These are phyloP conservation scores for Lipomyces sp. DNA, from an alignment of 805 yeast species.

Conservation along the genomic window DNA sequence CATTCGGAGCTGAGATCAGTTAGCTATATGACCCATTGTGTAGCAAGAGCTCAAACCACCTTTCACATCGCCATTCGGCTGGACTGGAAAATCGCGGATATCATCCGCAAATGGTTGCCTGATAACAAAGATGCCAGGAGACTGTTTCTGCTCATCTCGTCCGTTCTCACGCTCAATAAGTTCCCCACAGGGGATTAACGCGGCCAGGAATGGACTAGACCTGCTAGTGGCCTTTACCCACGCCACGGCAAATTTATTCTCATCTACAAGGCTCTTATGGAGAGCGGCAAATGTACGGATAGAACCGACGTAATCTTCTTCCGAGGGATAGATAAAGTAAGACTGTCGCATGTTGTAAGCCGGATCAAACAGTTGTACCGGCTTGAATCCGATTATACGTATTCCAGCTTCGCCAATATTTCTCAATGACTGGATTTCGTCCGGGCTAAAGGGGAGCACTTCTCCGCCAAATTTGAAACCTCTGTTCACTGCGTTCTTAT, in stretches of 20 bases:
- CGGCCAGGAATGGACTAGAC: conserved; percentile 61
- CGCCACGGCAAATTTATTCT: conserved; percentile 64
- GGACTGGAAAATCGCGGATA: conserved; percentile 65
- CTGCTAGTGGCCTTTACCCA: conserved; percentile 68
- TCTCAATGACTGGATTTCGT: conserved; percentile 47
- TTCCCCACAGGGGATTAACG: conserved; percentile 59
- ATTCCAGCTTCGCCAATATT: conserved; percentile 56
- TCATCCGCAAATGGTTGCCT: conserved; percentile 78
- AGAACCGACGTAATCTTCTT: conserved; percentile 64
- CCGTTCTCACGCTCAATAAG: conserved; percentile 37
- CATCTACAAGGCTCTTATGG: conserved; percentile 60
- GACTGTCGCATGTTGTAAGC: conserved; percentile 61
- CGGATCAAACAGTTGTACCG: conserved; percentile 50
- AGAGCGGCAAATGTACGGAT: conserved; percentile 68
- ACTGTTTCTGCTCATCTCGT: conserved; percentile 45
- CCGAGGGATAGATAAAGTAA: conserved; percentile 69
- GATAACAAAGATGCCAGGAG: conserved; percentile 75
- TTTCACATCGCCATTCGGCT: conserved; percentile 17
- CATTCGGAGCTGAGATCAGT: conserved; percentile 36
- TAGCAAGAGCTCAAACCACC: background rate
- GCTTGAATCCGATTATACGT: conserved; percentile 70
- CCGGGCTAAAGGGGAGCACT: conserved; percentile 48
- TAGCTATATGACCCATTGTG: background rate
- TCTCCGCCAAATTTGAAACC: conserved; percentile 57
- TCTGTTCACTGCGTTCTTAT: conserved; percentile 44